Evolutionary conservation across 805 yeast genomes (phyloP).

Genomic region (Wickerhamiella sorbophila): DNA sequence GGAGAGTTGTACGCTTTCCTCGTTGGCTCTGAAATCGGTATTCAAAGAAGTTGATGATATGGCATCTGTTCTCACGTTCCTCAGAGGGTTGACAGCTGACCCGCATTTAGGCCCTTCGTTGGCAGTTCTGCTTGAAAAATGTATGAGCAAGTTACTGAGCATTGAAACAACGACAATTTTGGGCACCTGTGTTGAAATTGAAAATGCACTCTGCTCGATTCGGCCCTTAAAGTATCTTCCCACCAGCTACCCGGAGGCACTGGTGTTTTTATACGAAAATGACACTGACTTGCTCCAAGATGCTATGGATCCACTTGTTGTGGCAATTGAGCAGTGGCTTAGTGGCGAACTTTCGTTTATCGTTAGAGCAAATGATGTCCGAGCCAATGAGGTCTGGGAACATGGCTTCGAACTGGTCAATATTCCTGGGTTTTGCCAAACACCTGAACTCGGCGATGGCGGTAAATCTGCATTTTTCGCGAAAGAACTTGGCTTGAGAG

Average conservation of each 20-base stretch:
- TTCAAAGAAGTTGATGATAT: not conserved
- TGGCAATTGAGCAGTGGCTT: not conserved
- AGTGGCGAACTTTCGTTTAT: not conserved
- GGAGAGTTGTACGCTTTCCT: not conserved
- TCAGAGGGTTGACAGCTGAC: not conserved
- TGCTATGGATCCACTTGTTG: not conserved
- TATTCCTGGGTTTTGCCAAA: not conserved
- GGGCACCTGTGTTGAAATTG: not conserved
- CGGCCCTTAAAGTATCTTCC: not conserved
- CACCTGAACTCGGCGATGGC: conserved; percentile 3
- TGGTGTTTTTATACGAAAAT: not conserved
- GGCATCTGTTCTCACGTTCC: not conserved
- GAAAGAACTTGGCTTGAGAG: not conserved
- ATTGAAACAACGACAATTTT: not conserved
- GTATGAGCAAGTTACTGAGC: not conserved
- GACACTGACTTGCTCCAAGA: not conserved
- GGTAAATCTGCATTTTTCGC: conserved; percentile 3
- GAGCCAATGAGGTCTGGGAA: not conserved
- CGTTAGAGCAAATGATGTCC: not conserved
- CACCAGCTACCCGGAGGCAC: not conserved
- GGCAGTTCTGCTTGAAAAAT: not conserved
- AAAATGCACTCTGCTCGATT: not conserved
- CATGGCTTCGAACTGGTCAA: not conserved
- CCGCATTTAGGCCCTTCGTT: not conserved
- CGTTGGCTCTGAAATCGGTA: not conserved